Evolutionary conservation across 106 monocot species (phyloP).

Genomic region (Dendrobium nobile): DNA sequence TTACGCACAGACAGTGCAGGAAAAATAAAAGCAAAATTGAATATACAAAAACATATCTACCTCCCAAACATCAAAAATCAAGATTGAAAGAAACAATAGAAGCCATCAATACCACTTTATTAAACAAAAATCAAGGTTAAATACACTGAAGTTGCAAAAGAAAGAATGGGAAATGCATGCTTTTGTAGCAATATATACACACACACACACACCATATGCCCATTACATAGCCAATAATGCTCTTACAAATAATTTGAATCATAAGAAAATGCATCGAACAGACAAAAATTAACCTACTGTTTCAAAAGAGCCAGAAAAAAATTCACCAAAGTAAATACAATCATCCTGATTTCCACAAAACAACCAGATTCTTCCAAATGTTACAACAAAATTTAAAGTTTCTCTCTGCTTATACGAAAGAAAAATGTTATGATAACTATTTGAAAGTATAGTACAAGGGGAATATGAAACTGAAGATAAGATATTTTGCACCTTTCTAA

Average conservation of each 20-base stretch:
- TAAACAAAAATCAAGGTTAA: not conserved
- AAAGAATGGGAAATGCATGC: not conserved
- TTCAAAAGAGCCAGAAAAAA: not conserved
- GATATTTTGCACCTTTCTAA: constrained; percentile 37
- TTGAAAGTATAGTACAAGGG: not conserved
- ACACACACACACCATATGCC: not conserved
- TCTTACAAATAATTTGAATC: not conserved
- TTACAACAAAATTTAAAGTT: not conserved
- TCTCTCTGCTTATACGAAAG: not conserved
- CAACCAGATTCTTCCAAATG: not conserved
- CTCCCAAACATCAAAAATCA: too few relatives aligned
- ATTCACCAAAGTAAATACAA: not conserved
- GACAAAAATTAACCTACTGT: not conserved
- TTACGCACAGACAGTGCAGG: too few relatives aligned
- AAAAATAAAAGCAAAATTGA: too few relatives aligned
- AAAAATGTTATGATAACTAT: not conserved
- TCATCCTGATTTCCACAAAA: not conserved
- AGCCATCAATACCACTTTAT: not conserved
- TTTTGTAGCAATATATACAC: not conserved
- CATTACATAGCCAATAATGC: not conserved
- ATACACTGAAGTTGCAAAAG: not conserved
- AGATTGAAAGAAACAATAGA: not conserved
- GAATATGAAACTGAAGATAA: not conserved
- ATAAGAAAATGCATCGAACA: too few relatives aligned
- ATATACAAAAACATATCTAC: too few relatives aligned